A percentile compares a stretch with the other conserved stretches of the same genome.
Evolutionary conservation across 2,329 filamentous ascomycete species (phyloP).

Genomic region (Neocatenulostroma microsporum): DNA sequence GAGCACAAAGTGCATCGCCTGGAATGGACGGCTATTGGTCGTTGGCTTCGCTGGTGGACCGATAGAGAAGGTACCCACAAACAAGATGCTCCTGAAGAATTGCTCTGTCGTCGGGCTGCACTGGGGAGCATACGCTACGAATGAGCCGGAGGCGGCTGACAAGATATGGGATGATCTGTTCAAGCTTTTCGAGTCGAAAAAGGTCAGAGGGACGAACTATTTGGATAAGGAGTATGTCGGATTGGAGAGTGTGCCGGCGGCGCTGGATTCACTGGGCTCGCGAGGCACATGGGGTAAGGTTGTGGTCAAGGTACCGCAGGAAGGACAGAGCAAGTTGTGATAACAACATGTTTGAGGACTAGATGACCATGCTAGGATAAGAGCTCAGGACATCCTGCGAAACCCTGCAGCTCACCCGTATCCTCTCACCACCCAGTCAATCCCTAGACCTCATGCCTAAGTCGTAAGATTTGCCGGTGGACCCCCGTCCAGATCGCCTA

Average conservation of each 20-base stretch:
- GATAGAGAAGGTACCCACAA: slow-evolving; percentile 89
- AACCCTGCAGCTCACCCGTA: too few relatives aligned
- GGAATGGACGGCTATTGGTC: slow-evolving; percentile 82
- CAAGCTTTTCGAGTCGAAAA: slow-evolving; percentile 65
- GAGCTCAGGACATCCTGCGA: too few relatives aligned
- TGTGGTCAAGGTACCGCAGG: slow-evolving; percentile 73
- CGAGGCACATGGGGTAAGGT: slow-evolving; percentile 95
- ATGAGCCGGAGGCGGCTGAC: slow-evolving; percentile 62
- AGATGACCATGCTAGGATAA: too few relatives aligned
- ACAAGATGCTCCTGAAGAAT: slow-evolving; percentile 89
- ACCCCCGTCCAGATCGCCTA: too few relatives aligned
- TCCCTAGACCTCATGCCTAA: too few relatives aligned
- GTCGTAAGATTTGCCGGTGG: too few relatives aligned
- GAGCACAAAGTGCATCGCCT: slow-evolving; percentile 83
- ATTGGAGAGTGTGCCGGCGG: slow-evolving; percentile 67
- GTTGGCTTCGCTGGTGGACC: slow-evolving; percentile 80
- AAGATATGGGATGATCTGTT: slow-evolving; percentile 78
- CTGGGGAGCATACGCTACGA: slow-evolving; percentile 76
- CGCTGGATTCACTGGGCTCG: slow-evolving; percentile 67
- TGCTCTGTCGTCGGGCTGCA: slow-evolving; percentile 82
- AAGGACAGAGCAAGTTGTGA: slow-evolving; percentile 41
- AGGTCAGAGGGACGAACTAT: slow-evolving; percentile 76
- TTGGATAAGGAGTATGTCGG: slow-evolving; percentile 75
- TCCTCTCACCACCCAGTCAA: too few relatives aligned
- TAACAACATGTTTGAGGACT: too few relatives aligned